Percentiles rank a stretch among this genome's conserved stretches.
phyloP scores from a whole-genome alignment of 2,329 filamentous ascomycete species.

The Ophiostoma triangulosporum region DNA sequence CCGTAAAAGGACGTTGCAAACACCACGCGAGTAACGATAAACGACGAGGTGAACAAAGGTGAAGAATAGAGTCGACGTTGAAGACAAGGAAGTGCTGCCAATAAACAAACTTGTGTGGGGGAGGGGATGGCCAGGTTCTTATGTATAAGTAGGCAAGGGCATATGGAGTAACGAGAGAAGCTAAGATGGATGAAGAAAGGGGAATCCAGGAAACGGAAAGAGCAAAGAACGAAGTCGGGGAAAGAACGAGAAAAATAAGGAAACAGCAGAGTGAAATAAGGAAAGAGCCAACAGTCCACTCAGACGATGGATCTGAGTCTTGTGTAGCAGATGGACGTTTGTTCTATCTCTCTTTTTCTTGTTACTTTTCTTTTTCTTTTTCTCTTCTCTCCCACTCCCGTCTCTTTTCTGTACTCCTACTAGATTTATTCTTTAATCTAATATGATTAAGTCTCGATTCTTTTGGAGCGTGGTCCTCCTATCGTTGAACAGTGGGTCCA shows the following conservation, averaged over 20 bases:
- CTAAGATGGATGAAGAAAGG: conserved; percentile 19
- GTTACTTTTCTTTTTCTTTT: background rate
- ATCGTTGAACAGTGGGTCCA: conserved; percentile 7
- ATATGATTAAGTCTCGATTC: background rate
- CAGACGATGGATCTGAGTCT: background rate
- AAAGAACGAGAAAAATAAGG: background rate
- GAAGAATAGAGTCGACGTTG: background rate
- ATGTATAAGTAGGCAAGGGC: conserved; percentile 16
- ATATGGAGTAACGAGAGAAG: conserved; percentile 21
- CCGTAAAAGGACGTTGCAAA: background rate
- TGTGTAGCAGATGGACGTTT: conserved; percentile 10
- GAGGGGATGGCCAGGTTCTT: conserved; percentile 16
- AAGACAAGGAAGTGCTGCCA: conserved; percentile 7
- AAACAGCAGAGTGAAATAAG: background rate
- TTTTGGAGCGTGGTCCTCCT: conserved; percentile 1
- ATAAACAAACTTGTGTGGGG: conserved; percentile 8
- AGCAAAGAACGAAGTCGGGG: background rate
- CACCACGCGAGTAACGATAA: too few relatives aligned
- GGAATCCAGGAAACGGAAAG: conserved; percentile 4
- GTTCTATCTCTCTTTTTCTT: background rate
- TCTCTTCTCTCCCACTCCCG: conserved; percentile 1
- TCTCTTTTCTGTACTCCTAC: too few relatives aligned
- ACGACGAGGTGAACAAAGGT: background rate
- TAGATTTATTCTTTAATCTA: background rate
- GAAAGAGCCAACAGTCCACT: background rate